Conservation (phyloP, 768 basidiomycete species). For the Fibroporia radiculosa region DNA sequence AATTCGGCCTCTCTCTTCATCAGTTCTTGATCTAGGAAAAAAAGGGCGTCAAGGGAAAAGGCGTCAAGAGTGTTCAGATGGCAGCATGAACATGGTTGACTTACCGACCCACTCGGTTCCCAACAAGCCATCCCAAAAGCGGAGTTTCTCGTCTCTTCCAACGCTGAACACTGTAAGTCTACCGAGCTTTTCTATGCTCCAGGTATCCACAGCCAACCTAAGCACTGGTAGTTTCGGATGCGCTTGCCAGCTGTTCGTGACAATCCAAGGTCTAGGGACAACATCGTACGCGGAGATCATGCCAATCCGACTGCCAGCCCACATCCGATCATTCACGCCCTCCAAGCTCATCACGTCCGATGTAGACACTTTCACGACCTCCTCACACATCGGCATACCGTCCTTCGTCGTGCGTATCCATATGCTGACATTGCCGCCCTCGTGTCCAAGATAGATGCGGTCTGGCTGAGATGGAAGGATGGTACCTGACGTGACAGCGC, state of each 20-base stretch:
- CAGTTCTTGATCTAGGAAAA: constrained; percentile 59
- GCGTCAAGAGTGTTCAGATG: background rate
- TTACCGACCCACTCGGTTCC: constrained; percentile 82
- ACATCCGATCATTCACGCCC: constrained; percentile 77
- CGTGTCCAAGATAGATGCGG: constrained; percentile 80
- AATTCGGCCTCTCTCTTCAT: constrained; percentile 67
- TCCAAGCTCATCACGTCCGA: constrained; percentile 80
- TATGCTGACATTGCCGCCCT: constrained; percentile 83
- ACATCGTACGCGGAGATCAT: constrained; percentile 79
- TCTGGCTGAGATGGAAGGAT: constrained; percentile 61
- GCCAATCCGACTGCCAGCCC: constrained; percentile 84
- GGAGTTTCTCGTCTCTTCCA: constrained; percentile 64
- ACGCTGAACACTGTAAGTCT: constrained; percentile 67
- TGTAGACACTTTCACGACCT: constrained; percentile 71
- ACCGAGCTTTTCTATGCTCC: constrained; percentile 61
- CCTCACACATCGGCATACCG: constrained; percentile 55
- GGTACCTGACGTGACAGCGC: constrained; percentile 77
- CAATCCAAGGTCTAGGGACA: constrained; percentile 65
- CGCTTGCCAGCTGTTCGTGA: constrained; percentile 84
- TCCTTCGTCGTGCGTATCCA: constrained; percentile 57
- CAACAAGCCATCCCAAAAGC: constrained; percentile 87
- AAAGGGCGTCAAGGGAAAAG: too few species aligned
- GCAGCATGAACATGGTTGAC: constrained; percentile 23
- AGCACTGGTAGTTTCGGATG: constrained; percentile 61
- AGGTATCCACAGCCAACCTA: constrained; percentile 61